phyloP scores from a whole-genome alignment of 2,329 filamentous ascomycete species.

The Raffaelea arxii region DNA sequence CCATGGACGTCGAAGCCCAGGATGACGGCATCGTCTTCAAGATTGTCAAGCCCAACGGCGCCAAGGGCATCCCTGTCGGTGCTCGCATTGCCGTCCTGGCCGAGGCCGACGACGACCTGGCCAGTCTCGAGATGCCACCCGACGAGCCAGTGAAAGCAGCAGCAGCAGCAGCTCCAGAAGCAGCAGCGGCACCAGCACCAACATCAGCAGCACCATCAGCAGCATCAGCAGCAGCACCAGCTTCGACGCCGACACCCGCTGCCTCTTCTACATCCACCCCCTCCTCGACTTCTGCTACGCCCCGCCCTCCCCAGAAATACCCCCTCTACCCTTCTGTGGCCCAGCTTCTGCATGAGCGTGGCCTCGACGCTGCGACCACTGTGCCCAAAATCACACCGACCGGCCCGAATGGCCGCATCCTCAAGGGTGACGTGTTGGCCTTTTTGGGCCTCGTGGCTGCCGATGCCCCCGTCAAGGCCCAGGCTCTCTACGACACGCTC shows the following conservation, averaged over 20 bases:
- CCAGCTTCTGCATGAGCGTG: constrained; percentile 70
- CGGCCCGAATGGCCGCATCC: constrained; percentile 75
- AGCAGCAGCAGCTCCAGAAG: constrained; percentile 12
- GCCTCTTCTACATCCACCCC: constrained; percentile 3
- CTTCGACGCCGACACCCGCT: constrained; percentile 14
- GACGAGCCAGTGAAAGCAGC: constrained; percentile 40
- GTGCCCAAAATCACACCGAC: constrained; percentile 76
- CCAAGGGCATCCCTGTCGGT: constrained; percentile 92
- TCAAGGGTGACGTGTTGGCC: constrained; percentile 93
- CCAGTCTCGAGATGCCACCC: constrained; percentile 61
- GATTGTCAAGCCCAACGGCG: constrained; percentile 82
- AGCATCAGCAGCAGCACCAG: constrained; percentile 5
- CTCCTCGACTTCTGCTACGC: constrained; percentile 30
- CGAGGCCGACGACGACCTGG: constrained; percentile 71
- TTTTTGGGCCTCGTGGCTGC: constrained; percentile 72
- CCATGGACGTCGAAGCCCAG: constrained; percentile 90
- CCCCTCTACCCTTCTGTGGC: constrained; percentile 76
- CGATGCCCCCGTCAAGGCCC: constrained; percentile 61
- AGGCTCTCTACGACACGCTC: constrained; percentile 63
- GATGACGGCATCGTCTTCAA: constrained; percentile 83
- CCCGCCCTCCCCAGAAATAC: constrained; percentile 52
- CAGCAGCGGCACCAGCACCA: neutral
- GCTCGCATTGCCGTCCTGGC: constrained; percentile 76
- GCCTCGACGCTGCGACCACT: constrained; percentile 59
- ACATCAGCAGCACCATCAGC: neutral